These are phyloP conservation scores for Quercus wislizeni DNA, from an alignment of 306 rosid genomes.

Conservation along the genomic window DNA sequence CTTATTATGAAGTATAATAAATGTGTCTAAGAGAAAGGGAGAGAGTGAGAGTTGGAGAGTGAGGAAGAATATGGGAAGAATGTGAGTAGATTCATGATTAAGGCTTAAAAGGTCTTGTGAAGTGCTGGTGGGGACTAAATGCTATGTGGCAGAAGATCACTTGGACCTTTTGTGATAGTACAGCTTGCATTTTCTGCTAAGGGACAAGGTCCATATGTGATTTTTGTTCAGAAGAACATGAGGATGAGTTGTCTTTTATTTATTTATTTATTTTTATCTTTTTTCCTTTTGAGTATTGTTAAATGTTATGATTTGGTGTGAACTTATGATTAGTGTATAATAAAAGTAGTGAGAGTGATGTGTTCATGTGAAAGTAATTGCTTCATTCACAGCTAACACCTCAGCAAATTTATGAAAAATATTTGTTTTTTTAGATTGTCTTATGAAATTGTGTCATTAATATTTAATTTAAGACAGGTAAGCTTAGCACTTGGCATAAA, in stretches of 20 bases:
- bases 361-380: too few species aligned
- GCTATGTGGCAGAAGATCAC: slow-evolving; percentile 8
- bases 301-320: too few species aligned
- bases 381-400: too few species aligned
- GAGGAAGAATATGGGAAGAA: background rate
- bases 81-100: slow-evolving; percentile 4
- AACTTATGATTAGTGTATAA: too few species aligned
- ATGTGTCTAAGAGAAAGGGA: background rate
- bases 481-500: slow-evolving; percentile 12
- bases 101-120: slow-evolving; percentile 15
- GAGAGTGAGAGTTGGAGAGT: background rate
- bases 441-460: background rate
- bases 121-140: slow-evolving; percentile 32
- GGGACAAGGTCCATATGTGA: slow-evolving; percentile 16
- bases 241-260: slow-evolving; percentile 5
- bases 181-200: slow-evolving; percentile 26
- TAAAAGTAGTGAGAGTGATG: too few species aligned
- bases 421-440: too few species aligned
- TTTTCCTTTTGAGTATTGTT: slow-evolving; percentile 4
- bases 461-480: background rate
- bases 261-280: background rate
- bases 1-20: slow-evolving; percentile 17
- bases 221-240: slow-evolving; percentile 12
- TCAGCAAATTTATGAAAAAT: too few species aligned
- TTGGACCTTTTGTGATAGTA: slow-evolving; percentile 11